phyloP scores from a whole-genome alignment of 179 eudicot genomes.

The Heliamphora pulchella region DNA sequence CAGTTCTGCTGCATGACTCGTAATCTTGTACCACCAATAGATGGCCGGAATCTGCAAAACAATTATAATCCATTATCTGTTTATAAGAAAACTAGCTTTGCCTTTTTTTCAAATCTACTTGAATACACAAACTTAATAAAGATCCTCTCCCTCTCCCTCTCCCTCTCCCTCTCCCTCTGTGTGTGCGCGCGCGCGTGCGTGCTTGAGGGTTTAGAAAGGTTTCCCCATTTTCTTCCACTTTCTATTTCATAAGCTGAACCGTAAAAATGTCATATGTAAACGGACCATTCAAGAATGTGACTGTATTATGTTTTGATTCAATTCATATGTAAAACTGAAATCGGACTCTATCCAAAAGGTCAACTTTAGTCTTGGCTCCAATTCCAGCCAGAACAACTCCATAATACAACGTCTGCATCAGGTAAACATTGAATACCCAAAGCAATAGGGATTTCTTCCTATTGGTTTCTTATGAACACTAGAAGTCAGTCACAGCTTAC shows the following conservation, averaged over 20 bases:
- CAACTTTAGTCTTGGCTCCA: not conserved
- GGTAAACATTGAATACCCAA: not conserved
- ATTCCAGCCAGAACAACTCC: not conserved
- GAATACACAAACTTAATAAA: not conserved
- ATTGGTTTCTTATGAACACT: not conserved
- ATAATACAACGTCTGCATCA: not conserved
- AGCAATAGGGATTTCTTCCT: not conserved
- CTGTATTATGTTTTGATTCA: not conserved
- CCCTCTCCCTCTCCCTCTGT: too few species aligned
- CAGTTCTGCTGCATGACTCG: conserved; percentile 73
- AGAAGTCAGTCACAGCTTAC: not conserved
- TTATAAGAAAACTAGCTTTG: not conserved
- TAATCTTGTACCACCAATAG: conserved; percentile 64
- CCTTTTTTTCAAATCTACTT: not conserved
- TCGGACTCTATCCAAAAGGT: not conserved
- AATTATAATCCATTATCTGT: not conserved
- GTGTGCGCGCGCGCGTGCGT: not conserved
- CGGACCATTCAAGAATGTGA: not conserved
- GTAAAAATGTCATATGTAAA: not conserved
- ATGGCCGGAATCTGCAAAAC: conserved; percentile 52
- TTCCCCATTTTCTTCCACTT: not conserved
- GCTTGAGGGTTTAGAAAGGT: not conserved
- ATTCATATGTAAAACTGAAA: not conserved
- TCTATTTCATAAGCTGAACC: not conserved
- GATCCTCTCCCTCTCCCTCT: not conserved